phyloP scores from a whole-genome alignment of 306 rosid genomes.

The Acmispon strigosus region DNA sequence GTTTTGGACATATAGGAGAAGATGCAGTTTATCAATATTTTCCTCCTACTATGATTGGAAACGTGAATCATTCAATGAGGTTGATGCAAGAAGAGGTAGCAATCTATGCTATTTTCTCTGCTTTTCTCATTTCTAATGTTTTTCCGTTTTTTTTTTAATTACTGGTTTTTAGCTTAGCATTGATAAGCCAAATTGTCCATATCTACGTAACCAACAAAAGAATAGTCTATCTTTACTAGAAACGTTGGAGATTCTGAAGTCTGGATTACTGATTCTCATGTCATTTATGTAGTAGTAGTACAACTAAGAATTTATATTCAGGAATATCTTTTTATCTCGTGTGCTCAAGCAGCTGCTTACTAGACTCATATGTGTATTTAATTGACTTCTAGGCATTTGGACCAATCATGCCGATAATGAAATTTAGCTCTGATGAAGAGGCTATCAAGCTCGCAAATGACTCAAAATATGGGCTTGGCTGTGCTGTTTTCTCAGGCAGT shows the following conservation, averaged over 20 bases:
- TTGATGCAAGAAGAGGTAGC: conserved; percentile 98
- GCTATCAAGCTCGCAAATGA: conserved; percentile 82
- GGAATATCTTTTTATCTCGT: not conserved
- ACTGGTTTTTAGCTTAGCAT: not conserved
- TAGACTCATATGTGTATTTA: conserved; percentile 12
- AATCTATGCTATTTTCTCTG: not conserved
- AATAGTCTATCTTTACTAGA: not conserved
- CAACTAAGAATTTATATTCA: conserved; percentile 6
- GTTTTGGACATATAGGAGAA: conserved; percentile 79
- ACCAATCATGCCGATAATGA: conserved; percentile 92
- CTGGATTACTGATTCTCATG: not conserved
- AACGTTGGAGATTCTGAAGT: conserved; percentile 16
- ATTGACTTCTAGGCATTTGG: conserved; percentile 65
- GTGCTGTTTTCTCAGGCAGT: conserved; percentile 88
- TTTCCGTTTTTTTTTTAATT: not conserved
- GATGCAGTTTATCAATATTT: conserved; percentile 89
- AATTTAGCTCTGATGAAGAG: conserved; percentile 79
- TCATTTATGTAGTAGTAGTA: not conserved
- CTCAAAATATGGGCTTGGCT: conserved; percentile 84
- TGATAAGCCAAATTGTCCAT: not conserved
- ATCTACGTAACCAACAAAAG: not conserved
- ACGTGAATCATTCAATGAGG: conserved; percentile 84
- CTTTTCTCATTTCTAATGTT: not conserved
- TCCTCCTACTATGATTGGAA: conserved; percentile 80
- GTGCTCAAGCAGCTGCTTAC: not conserved